phyloP scores from a whole-genome alignment of 257 asterid species.

The Nicotiana tomentosiformis region DNA sequence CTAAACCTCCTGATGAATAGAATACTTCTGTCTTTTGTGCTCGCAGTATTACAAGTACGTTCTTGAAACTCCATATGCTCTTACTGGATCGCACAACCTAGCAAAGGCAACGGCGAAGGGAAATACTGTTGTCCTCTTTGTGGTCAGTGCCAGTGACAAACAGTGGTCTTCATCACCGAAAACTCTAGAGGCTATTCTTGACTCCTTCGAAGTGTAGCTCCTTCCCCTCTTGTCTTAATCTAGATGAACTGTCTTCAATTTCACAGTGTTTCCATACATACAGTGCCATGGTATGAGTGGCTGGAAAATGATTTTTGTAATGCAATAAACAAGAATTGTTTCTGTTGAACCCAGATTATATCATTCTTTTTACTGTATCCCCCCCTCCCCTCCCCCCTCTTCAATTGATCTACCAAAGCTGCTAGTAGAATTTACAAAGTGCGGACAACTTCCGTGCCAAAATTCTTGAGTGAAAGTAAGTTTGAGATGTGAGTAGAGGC shows the following conservation, averaged over 20 bases:
- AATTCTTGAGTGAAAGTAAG: neutral
- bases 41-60: slow-evolving; percentile 83
- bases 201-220: slow-evolving; percentile 68
- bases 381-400: too few species aligned
- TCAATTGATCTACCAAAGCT: neutral
- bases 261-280: neutral
- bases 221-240: neutral
- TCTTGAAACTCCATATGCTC: slow-evolving; percentile 90
- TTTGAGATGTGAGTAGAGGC: neutral
- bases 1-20: neutral
- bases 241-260: neutral
- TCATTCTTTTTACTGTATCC: neutral
- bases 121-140: slow-evolving; percentile 76
- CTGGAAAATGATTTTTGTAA: neutral
- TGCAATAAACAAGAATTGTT: neutral
- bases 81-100: slow-evolving; percentile 87
- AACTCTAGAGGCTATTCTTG: slow-evolving; percentile 73
- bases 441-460: neutral
- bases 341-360: neutral
- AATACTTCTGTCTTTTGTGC: neutral
- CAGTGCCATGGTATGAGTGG: neutral
- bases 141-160: slow-evolving; percentile 86
- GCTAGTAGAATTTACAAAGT: neutral
- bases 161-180: slow-evolving; percentile 75
- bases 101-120: slow-evolving; percentile 97